Base-by-base conservation (phyloP, 352 stramenopile species). In the Phytophthora crassamura region DNA sequence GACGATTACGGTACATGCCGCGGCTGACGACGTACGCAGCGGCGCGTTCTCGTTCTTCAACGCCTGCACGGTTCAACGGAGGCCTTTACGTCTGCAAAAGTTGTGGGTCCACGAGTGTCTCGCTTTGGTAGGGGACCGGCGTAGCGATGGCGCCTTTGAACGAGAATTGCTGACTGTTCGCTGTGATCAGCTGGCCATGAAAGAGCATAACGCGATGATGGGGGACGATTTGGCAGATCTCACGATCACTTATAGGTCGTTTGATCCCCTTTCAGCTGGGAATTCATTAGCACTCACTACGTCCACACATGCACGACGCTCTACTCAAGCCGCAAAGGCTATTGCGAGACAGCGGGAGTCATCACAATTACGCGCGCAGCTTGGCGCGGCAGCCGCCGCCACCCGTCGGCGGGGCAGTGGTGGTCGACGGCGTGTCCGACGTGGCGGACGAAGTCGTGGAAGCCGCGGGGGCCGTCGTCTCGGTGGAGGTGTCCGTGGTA, bases 131-230 rank as follows among this genome's bases (percentile, higher is more conserved):
- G n/a, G n/a, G n/a, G n/a, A n/a, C n/a, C n/a, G n/a, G n/a, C n/a
- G n/a, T n/a, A n/a, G n/a, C n/a, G n/a, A n/a, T n/a, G n/a, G n/a
- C n/a, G n/a, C n/a, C n/a, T n/a, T 40, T 45, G 5, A 7, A 35
- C 28, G 25, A 25, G 15, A n/a, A n/a, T 52, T 51, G 57, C 59
- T 65, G 57, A 65, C 45, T 39, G 61, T 69, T 69, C 61, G 52
- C 39, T 18, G 46, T 14, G 15, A 28, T 57, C 60, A 69, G 54
- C 51, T 64, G 60, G 35, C 9, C 39, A 34, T 45, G 38, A 45
- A 56, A 59, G 10, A 33, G 41, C 20, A 25, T 33, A 54, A 49
- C 2, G 35, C 35, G 43, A 62, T 52, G 57, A 52, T 42, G 60
- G 36, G 40, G 14, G 20, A 3, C 34, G 54, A 64, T 69, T 64